These are phyloP conservation scores for Botrytis pseudocinerea DNA, from an alignment of 2,329 filamentous ascomycete species.

Conservation along the genomic window DNA sequence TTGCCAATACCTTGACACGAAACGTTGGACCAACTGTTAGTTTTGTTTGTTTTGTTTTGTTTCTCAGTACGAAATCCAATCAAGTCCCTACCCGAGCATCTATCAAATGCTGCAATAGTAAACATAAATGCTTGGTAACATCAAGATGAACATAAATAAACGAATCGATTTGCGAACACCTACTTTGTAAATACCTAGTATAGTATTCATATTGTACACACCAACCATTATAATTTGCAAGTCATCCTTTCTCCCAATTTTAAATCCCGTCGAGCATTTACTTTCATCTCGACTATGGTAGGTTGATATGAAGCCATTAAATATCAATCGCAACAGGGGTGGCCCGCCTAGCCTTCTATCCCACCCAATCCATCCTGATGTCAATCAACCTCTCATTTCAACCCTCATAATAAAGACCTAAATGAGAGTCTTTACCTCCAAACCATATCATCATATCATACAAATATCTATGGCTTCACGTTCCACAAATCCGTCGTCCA, in stretches of 20 bases:
- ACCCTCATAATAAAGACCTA: not conserved
- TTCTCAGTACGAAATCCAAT: not conserved
- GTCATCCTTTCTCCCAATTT: not conserved
- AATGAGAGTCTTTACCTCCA: not conserved
- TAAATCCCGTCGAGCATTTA: not conserved
- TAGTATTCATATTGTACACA: not conserved
- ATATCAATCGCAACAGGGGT: conserved; percentile 13
- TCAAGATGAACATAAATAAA: not conserved
- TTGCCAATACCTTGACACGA: not conserved
- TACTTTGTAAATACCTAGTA: not conserved
- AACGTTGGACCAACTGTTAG: not conserved
- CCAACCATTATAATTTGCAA: conserved; percentile 16
- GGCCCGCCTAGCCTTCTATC: conserved; percentile 8
- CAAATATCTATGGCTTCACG: conserved; percentile 31
- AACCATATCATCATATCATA: conserved; percentile 7
- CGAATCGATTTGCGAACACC: not conserved
- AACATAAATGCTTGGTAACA: not conserved
- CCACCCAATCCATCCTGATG: conserved; percentile 15
- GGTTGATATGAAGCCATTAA: conserved; percentile 14
- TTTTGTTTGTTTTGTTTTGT: not conserved
- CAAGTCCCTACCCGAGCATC: not conserved
- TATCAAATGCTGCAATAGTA: not conserved
- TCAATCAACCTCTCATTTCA: not conserved
- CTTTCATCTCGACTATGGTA: conserved; percentile 8
- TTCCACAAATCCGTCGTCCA: conserved; percentile 64